Percentiles rank a stretch among this genome's conserved stretches.
Evolutionary conservation across 106 monocot genomes (phyloP).

Genomic region (Hemerocallis citrina): DNA sequence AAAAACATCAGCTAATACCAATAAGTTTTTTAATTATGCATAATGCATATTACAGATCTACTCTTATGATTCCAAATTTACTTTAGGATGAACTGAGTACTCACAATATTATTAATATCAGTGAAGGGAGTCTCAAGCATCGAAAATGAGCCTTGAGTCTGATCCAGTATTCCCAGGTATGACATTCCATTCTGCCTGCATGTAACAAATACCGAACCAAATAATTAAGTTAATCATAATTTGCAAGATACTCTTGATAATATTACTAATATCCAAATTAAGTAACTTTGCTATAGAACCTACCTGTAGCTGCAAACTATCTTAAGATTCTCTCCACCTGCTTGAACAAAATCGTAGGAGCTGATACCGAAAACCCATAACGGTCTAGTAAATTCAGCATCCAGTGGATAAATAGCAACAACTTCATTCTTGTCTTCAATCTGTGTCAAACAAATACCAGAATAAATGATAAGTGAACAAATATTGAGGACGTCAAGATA

Average conservation of each 20-base stretch:
- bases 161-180: constrained; percentile 69
- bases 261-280: not conserved
- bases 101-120: constrained; percentile 66
- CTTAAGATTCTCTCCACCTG: constrained; percentile 14
- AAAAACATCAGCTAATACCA: not conserved
- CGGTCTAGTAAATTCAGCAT: constrained; percentile 87
- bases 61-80: not conserved
- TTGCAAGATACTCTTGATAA: not conserved
- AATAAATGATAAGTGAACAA: not conserved
- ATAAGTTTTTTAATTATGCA: not conserved
- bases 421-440: constrained; percentile 58
- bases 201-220: not conserved
- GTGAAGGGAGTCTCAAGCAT: constrained; percentile 59
- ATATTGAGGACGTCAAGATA: not conserved
- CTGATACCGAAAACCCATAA: constrained; percentile 84
- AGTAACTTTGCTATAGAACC: constrained; percentile 8
- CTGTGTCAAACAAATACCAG: constrained; percentile 27
- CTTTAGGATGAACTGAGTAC: not conserved
- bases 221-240: not conserved
- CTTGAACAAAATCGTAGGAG: constrained; percentile 68
- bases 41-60: not conserved
- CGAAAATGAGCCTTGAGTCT: constrained; percentile 38
- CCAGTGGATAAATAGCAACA: constrained; percentile 43
- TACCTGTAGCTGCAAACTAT: constrained; percentile 87
- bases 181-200: constrained; percentile 78